Percentiles rank a stretch among this genome's conserved stretches.
Evolutionary conservation across 345 rosid genomes (phyloP).

Genomic region (Cardamine resedifolia): DNA sequence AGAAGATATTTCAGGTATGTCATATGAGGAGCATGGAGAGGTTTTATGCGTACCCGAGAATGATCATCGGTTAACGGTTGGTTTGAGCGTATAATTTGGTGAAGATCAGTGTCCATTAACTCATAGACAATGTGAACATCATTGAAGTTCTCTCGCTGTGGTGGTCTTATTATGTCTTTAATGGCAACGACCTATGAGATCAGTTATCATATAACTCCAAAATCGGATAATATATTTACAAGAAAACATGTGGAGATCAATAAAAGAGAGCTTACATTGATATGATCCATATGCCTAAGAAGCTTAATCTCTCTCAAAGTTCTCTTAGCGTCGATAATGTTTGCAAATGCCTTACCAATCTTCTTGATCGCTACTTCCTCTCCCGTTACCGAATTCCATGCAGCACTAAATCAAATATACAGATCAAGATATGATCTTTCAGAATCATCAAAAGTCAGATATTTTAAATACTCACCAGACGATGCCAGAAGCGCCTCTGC

Average conservation of each 20-base stretch:
- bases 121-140: slow-evolving; percentile 86
- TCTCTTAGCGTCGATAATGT: slow-evolving; percentile 40
- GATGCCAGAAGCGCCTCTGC: slow-evolving; percentile 88
- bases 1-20: neutral
- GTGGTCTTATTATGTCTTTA: slow-evolving; percentile 81
- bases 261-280: slow-evolving; percentile 49
- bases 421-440: no score
- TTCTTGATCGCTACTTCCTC: slow-evolving; percentile 96
- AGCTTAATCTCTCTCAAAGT: slow-evolving; percentile 88
- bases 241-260: neutral
- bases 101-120: slow-evolving; percentile 49
- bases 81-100: slow-evolving; percentile 73
- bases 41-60: slow-evolving; percentile 61
- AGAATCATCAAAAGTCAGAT: neutral
- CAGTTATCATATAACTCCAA: neutral
- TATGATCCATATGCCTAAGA: slow-evolving; percentile 83
- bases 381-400: slow-evolving; percentile 63
- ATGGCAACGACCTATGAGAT: slow-evolving; percentile 62
- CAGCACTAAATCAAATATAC: slow-evolving; percentile 66
- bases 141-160: slow-evolving; percentile 71
- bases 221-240: neutral
- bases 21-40: neutral
- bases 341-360: slow-evolving; percentile 85
- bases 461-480: slow-evolving; percentile 55
- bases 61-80: slow-evolving; percentile 80